These are phyloP conservation scores for Leishmania arabica DNA, from an alignment of 208 protist species.

Conservation along the genomic window DNA sequence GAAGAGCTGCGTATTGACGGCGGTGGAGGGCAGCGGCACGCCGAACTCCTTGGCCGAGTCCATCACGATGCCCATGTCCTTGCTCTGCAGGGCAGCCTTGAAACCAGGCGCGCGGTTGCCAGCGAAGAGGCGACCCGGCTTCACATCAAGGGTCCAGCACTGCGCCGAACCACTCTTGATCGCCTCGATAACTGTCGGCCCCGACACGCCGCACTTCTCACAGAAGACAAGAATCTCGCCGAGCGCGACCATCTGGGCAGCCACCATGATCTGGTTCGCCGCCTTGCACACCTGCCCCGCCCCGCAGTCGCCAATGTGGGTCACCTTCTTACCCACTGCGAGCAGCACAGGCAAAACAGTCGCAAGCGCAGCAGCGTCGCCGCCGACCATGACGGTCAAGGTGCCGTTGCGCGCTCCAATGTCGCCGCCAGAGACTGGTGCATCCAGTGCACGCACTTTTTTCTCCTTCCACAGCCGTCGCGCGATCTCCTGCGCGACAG, in stretches of 20 bases:
- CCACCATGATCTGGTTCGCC: constrained; percentile 96
- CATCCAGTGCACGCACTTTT: constrained; percentile 88
- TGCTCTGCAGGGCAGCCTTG: constrained; percentile 94
- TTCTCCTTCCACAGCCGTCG: constrained; percentile 71
- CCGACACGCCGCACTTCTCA: constrained; percentile 90
- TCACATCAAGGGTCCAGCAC: constrained; percentile 93
- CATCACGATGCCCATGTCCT: constrained; percentile 94
- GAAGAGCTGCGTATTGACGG: constrained; percentile 93
- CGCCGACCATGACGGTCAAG: constrained; percentile 96
- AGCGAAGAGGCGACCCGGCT: constrained; percentile 91
- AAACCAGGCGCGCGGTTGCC: constrained; percentile 96
- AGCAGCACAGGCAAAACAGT: constrained; percentile 75
- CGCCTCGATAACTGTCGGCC: constrained; percentile 80
- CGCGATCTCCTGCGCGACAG: constrained; percentile 88
- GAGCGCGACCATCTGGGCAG: constrained; percentile 94
- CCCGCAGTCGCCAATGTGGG: constrained; percentile 86
- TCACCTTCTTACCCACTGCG: constrained; percentile 85
- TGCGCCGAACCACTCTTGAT: constrained; percentile 92
- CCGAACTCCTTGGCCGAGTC: constrained; percentile 89
- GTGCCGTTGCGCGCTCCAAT: constrained; percentile 93
- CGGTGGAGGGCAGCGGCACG: constrained; percentile 87
- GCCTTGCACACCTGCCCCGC: constrained; percentile 96
- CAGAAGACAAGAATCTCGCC: constrained; percentile 94
- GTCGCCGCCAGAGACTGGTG: constrained; percentile 95
- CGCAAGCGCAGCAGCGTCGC: constrained; percentile 76